phyloP scores from a whole-genome alignment of 495 filamentous ascomycete genomes.

The Neurospora africana region DNA sequence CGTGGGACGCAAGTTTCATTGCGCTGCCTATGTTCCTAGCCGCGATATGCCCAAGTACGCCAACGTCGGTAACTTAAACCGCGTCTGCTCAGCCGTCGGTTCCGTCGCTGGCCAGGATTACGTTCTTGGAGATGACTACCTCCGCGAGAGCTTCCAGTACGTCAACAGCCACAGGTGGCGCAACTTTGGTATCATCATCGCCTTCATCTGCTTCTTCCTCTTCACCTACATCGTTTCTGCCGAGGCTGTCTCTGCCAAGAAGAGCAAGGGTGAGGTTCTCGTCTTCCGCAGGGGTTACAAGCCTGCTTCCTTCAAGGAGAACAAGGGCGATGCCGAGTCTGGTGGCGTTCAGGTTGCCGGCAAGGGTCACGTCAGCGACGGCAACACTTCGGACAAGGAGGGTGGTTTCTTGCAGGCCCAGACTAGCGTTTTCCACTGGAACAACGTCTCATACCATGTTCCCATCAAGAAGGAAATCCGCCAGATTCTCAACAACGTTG shows the following conservation, averaged over 20 bases:
- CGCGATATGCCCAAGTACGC: conserved; percentile 35
- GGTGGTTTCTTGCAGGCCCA: conserved; percentile 41
- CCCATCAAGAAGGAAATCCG: conserved; percentile 69
- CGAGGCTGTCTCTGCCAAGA: conserved; percentile 65
- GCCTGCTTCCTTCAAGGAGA: conserved; percentile 45
- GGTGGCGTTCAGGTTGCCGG: conserved; percentile 34
- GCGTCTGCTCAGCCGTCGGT: conserved; percentile 54
- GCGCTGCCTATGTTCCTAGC: conserved; percentile 50
- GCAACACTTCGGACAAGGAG: conserved; percentile 38
- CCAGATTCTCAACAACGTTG: conserved; percentile 72
- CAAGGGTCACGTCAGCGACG: conserved; percentile 31
- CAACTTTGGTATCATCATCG: conserved; percentile 72
- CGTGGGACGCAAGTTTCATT: conserved; percentile 50
- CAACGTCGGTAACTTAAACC: conserved; percentile 26
- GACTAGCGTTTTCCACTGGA: conserved; percentile 73
- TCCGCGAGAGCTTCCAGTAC: conserved; percentile 52
- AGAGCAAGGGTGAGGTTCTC: conserved; percentile 81
- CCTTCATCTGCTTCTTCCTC: conserved; percentile 60
- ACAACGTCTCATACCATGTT: conserved; percentile 77
- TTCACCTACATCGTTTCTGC: conserved; percentile 56
- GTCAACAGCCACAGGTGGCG: conserved; percentile 57
- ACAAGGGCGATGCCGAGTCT: conserved; percentile 43
- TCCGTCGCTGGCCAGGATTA: conserved; percentile 43
- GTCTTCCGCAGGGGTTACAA: conserved; percentile 73
- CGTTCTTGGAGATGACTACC: conserved; percentile 58